These are phyloP conservation scores for Penicillium sp. DNA, from an alignment of 2,329 filamentous ascomycete genomes.

Conservation along the genomic window DNA sequence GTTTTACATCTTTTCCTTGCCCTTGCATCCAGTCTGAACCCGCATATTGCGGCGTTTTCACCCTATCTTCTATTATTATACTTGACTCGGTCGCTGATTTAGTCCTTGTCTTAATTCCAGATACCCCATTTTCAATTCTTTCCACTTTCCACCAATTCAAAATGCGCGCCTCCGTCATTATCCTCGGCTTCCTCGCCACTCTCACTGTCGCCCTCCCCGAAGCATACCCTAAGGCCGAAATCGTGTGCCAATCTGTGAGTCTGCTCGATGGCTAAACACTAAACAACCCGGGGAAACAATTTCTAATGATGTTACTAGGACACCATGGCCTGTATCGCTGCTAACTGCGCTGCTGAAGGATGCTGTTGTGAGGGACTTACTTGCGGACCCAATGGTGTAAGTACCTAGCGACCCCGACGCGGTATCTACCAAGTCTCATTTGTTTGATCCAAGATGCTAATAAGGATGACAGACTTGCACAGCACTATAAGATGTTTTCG, in stretches of 20 bases:
- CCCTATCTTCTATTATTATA: not conserved
- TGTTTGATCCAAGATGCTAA: not conserved
- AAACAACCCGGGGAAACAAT: accelerated
- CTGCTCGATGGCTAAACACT: not conserved
- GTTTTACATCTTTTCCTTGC: not conserved
- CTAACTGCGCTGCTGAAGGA: not conserved
- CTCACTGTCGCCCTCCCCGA: conserved; percentile 13
- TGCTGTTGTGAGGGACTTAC: conserved; percentile 9
- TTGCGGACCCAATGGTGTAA: conserved; percentile 6
- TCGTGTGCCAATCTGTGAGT: conserved; percentile 6
- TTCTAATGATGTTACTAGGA: not conserved
- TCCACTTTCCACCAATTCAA: not conserved
- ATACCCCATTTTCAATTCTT: not conserved
- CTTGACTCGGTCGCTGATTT: conserved; percentile 1
- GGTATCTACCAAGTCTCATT: not conserved
- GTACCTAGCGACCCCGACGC: not conserved
- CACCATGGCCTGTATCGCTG: conserved; percentile 3
- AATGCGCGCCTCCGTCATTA: conserved; percentile 17
- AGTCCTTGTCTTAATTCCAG: not conserved
- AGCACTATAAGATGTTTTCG: not conserved
- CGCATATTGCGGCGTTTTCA: not conserved
- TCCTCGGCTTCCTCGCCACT: conserved; percentile 16
- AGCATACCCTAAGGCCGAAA: conserved; percentile 8
- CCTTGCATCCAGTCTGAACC: not conserved
- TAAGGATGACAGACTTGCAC: not conserved